These are phyloP conservation scores for Lentinula novae-zelandiae DNA, from an alignment of 1,284 basidiomycete species.

Conservation along the genomic window DNA sequence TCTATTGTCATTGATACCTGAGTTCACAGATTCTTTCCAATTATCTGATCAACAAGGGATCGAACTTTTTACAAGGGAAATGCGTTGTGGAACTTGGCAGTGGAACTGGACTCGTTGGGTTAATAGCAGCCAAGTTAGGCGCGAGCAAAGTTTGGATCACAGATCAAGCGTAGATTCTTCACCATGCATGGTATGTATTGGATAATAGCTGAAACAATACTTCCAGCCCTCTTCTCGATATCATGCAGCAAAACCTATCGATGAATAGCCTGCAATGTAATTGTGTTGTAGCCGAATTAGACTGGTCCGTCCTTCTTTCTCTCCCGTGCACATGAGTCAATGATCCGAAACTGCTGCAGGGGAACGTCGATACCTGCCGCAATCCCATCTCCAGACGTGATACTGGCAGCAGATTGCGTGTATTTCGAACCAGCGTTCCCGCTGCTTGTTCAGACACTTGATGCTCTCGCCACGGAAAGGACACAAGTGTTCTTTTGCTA, in stretches of 20 bases:
- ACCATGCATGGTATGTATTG: slow-evolving; percentile 14
- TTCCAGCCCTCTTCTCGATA: slow-evolving; percentile 64
- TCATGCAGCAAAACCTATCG: slow-evolving; percentile 70
- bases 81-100: slow-evolving; percentile 81
- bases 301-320: slow-evolving; percentile 54
- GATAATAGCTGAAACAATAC: slow-evolving; percentile 12
- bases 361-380: slow-evolving; percentile 44
- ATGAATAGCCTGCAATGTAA: slow-evolving; percentile 55
- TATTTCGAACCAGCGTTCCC: slow-evolving; percentile 96
- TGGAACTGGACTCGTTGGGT: slow-evolving; percentile 88
- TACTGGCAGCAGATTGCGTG: slow-evolving; percentile 90
- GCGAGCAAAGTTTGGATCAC: slow-evolving; percentile 71
- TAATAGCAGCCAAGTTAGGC: slow-evolving; percentile 72
- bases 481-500: slow-evolving; percentile 88
- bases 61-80: slow-evolving; percentile 45
- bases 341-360: slow-evolving; percentile 34
- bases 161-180: slow-evolving; percentile 76
- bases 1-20: slow-evolving; percentile 8
- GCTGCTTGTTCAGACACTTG: slow-evolving; percentile 79
- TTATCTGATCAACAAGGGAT: slow-evolving; percentile 63
- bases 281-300: slow-evolving; percentile 66
- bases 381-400: slow-evolving; percentile 55
- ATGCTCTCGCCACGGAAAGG: slow-evolving; percentile 49
- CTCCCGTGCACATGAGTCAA: slow-evolving; percentile 1
- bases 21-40: slow-evolving; percentile 65